Evolutionary conservation across 129 eudicot genomes (phyloP), one percentile per base, ranked within the genome.

Genomic region (Scalesia atractyloides): DNA sequence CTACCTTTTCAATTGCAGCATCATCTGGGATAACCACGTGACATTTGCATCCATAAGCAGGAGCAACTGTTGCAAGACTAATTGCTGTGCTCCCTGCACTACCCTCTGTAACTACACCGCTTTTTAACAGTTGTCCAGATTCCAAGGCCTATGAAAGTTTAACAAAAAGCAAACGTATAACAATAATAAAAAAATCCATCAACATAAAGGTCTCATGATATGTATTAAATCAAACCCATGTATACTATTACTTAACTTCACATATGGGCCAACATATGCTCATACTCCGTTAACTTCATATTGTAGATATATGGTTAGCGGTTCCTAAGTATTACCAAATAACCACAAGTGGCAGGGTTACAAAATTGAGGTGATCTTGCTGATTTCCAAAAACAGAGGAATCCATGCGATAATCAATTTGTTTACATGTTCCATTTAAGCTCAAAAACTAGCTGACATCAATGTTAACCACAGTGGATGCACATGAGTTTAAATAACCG

Each of bases 61-160:
- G 96, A 79, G 99, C 97, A 46, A 94, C 97, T 46, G 97, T 90
- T 72, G 99, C 99, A 80, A 94, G 96, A 76, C 99, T 94, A 54
- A 94, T 94, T 43, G 99, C 99, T 18, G 98, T 94, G 86, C 98
- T 94, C 57, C 98, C 98, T n/a, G 98, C 98, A 78, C 98, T 94
- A 36, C 98, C 98, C 68, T 94, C 98, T 49, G 98, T 94, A 67
- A 94, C 93, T 20, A 94, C 89, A 64, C 99, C 99, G 39, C 99
- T 96, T 74, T 69, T 84, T 75, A 86, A 64, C 73, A 94, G 83
- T 59, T 74, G 76, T 78, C 96, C 97, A 49, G 82, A 83, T 77
- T 87, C 88, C 66, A 94, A 75, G 44, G 99, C 97, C 99, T 94
- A 78, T 13, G 54, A 61, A 46, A 3, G 47, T 50, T 33, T 17